Conservation (phyloP, 345 rosid species). For the Linum tenue region DNA sequence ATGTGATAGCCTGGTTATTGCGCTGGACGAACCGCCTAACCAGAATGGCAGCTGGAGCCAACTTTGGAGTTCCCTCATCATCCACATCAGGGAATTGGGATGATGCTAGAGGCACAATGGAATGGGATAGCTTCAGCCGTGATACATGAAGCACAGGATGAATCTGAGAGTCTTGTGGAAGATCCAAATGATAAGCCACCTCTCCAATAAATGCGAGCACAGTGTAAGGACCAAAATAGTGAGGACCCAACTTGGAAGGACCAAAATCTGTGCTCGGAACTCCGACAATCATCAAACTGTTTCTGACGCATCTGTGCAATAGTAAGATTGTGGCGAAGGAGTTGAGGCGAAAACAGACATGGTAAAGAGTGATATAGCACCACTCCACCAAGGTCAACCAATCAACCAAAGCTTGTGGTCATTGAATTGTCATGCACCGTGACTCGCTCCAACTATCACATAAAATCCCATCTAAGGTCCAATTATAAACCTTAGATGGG, state of each 20-base stretch:
- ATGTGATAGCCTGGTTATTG: no score
- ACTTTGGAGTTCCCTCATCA: no score
- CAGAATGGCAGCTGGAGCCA: no score
- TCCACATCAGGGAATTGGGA: no score
- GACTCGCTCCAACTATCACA: no score
- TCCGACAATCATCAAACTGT: not conserved
- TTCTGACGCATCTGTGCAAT: not conserved
- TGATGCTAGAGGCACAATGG: no score
- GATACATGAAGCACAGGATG: slow-evolving; percentile 6
- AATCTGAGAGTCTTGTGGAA: not conserved
- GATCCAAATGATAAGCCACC: not conserved
- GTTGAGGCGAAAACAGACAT: not conserved
- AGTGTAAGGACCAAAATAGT: not conserved
- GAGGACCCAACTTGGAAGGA: not conserved
- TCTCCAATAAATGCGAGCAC: not conserved
- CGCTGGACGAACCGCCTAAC: no score
- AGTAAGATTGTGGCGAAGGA: not conserved
- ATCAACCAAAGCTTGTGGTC: not conserved
- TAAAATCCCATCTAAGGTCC: no score
- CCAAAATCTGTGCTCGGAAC: not conserved
- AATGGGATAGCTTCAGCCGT: no score
- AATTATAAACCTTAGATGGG: no score
- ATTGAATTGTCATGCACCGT: not conserved
- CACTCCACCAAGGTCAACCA: not conserved
- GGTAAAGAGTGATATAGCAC: not conserved